These are phyloP conservation scores for Marsdenia floribunda DNA, from an alignment of 257 asterid species.

Conservation along the genomic window DNA sequence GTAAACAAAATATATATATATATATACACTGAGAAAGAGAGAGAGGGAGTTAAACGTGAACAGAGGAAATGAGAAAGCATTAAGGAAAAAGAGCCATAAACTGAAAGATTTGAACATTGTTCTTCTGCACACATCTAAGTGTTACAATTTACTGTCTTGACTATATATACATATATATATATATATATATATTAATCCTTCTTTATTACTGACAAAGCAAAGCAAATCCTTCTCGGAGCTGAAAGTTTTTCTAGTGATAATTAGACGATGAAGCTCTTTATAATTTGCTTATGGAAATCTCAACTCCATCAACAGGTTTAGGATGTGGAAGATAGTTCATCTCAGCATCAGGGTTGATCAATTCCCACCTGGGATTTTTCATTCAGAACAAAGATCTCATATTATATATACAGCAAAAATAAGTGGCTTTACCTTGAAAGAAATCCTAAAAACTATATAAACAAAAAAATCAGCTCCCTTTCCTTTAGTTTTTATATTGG, in stretches of 20 bases:
- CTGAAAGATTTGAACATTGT: not conserved
- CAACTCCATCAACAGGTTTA: conserved; percentile 17
- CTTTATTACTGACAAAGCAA: not conserved
- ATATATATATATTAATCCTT: not conserved
- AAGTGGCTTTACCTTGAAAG: too few relatives aligned
- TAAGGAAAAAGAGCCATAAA: not conserved
- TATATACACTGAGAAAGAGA: too few relatives aligned
- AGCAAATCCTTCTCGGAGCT: too few relatives aligned
- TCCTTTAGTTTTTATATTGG: too few relatives aligned
- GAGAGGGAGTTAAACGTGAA: not conserved
- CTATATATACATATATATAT: not conserved
- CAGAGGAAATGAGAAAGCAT: not conserved
- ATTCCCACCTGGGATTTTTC: conserved; percentile 2
- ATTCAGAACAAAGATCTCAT: not conserved
- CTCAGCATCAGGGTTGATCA: conserved; percentile 9
- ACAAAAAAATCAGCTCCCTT: too few relatives aligned
- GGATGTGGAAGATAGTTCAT: conserved; percentile 10
- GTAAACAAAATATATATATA: too few relatives aligned
- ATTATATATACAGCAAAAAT: too few relatives aligned
- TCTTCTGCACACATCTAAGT: not conserved
- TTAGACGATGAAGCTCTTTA: not conserved
- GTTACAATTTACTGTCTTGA: not conserved
- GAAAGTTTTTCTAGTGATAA: not conserved
- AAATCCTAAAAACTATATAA: too few relatives aligned
- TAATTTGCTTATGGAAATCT: conserved; percentile 11